These are phyloP conservation scores for Inga laurina DNA, from an alignment of 306 rosid genomes.

Conservation along the genomic window DNA sequence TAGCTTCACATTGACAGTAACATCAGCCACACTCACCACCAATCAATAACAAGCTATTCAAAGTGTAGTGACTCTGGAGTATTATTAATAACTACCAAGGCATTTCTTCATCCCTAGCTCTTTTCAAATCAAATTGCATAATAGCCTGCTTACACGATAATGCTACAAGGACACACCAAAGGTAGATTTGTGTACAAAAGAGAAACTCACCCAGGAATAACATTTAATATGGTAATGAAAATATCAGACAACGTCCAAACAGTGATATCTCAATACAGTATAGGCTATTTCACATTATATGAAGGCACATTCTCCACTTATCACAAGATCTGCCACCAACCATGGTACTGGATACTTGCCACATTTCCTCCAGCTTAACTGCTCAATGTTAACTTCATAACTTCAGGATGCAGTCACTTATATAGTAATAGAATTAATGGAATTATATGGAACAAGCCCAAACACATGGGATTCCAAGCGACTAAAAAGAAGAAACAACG, in stretches of 20 bases:
- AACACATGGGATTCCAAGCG: slow-evolving; percentile 15
- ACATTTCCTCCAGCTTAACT: slow-evolving; percentile 39
- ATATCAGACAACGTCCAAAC: slow-evolving; percentile 10
- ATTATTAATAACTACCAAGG: slow-evolving; percentile 34
- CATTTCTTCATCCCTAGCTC: slow-evolving; percentile 36
- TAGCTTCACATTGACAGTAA: slow-evolving; percentile 35
- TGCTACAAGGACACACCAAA: slow-evolving; percentile 32
- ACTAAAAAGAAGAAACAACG: slow-evolving; percentile 8
- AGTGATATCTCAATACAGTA: slow-evolving; percentile 31
- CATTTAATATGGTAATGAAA: slow-evolving; percentile 24
- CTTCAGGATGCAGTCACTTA: slow-evolving; percentile 4
- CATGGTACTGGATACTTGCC: slow-evolving; percentile 27
- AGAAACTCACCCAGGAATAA: slow-evolving; percentile 27
- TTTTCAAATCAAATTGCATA: slow-evolving; percentile 28
- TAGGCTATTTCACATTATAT: slow-evolving; percentile 30
- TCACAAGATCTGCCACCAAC: slow-evolving; percentile 37
- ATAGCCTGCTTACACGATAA: slow-evolving; percentile 38
- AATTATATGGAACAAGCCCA: slow-evolving; percentile 1
- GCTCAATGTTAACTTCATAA: slow-evolving; percentile 33
- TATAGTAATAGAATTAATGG: slow-evolving; percentile 9
- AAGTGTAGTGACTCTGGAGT: slow-evolving; percentile 29
- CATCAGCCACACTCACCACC: slow-evolving; percentile 41
- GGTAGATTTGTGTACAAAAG: slow-evolving; percentile 25
- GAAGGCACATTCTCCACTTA: slow-evolving; percentile 28
- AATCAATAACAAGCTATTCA: slow-evolving; percentile 32